Evolutionary conservation across 2,329 filamentous ascomycete genomes (phyloP), one percentile per base, ranked within the genome.

Genomic region (Xylaria sp.): DNA sequence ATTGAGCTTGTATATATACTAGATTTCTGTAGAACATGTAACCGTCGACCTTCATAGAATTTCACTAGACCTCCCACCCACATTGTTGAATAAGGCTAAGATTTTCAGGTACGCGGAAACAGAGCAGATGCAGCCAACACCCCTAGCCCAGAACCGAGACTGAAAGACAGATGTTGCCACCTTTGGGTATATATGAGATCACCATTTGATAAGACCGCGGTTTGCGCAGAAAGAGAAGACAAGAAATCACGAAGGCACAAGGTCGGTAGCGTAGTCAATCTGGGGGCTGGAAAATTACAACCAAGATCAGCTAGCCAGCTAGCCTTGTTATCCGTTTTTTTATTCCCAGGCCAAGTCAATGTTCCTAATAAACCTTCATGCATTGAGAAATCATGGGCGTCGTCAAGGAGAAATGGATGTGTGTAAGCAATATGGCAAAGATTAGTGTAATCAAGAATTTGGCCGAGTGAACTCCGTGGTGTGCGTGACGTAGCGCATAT

Each of bases 381-480:
- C 39, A 38, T 54, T 49, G 36, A 55, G 42, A 38, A 25, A 29
- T 62, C 45, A 53, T 65, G 33, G 45, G 31, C 47, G 58, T 61
- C 61, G 65, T 63, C 53, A 64, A 57, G 54, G 20, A 20, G 38
- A 29, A 54, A 57, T 45, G 47, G 22, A 67, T 55, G 42, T 25
- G 54, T 58, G 38, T 65, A 68, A 69, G 62, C 68, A 69, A 68
- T 68, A 65, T 64, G 59, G 67, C 59, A 60, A 65, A 58, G 62
- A 66, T 55, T 53, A 59, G 49, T 64, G 59, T 63, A 65, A 65
- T 69, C 65, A 63, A 66, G 59, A 63, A 66, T 69, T 68, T 57
- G 68, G 56, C 68, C 68, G 68, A 68, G 59, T 61, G 54, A 69
- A 63, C 58, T 62, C 65, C 65, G 68, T 58, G 54, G 59, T 42